phyloP scores from a whole-genome alignment of 2,329 filamentous ascomycete species.

The Aspergillus novoparasiticus region DNA sequence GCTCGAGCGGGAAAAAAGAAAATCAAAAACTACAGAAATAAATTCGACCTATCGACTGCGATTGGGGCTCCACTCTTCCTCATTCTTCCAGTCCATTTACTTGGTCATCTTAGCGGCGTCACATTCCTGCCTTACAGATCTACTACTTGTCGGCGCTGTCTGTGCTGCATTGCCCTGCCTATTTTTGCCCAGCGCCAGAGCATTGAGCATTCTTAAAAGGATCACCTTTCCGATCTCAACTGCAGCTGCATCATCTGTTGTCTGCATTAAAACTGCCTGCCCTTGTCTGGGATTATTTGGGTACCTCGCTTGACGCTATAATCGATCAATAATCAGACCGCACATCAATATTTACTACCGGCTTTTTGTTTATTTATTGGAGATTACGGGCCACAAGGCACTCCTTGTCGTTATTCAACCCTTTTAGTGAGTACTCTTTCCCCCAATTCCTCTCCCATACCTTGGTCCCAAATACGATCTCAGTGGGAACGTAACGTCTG shows the following conservation, averaged over 20 bases:
- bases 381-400: slow-evolving; percentile 7
- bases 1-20: slow-evolving; percentile 8
- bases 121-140: slow-evolving; percentile 33
- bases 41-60: slow-evolving; percentile 23
- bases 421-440: slow-evolving; percentile 19
- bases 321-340: slow-evolving; percentile 20
- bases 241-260: slow-evolving; percentile 33
- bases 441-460: background rate
- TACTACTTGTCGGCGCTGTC: slow-evolving; percentile 16
- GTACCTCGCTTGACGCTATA: slow-evolving; percentile 22
- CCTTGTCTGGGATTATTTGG: slow-evolving; percentile 28
- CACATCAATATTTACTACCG: slow-evolving; percentile 19
- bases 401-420: slow-evolving; percentile 17
- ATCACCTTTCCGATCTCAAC: slow-evolving; percentile 39
- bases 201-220: slow-evolving; percentile 38
- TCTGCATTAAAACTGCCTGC: slow-evolving; percentile 28
- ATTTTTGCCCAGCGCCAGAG: slow-evolving; percentile 16
- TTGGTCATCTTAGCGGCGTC: slow-evolving; percentile 23
- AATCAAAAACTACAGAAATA: slow-evolving; percentile 12
- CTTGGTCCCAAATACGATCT: slow-evolving; percentile 8
- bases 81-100: slow-evolving; percentile 22
- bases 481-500: slow-evolving; percentile 18
- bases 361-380: slow-evolving; percentile 11
- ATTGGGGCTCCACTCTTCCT: slow-evolving; percentile 19
- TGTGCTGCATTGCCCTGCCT: slow-evolving; percentile 23